Evolutionary conservation across 805 yeast genomes (phyloP), one percentile per base, ranked within the genome.

Genomic region (Kodamaea leandrae): DNA sequence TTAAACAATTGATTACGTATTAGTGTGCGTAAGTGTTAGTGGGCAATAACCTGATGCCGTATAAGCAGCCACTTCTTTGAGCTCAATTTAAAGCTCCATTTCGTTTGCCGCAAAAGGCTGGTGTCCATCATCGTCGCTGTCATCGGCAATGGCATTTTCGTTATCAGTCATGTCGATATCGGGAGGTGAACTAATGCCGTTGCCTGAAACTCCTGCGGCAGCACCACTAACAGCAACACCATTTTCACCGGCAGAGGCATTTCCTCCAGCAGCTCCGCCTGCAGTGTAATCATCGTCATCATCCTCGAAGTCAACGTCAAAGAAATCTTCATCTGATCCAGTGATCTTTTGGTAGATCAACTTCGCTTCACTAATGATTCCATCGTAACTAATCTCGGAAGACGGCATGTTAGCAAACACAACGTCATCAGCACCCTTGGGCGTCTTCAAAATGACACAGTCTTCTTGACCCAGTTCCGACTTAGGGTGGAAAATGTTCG

Each of bases 281-380:
- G 27, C 21, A 6, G 32, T 13, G 36, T 55, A 53, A 4, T 69
- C 72, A 25, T 81, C 90, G 32, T 86, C 96, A 15, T 89, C 96
- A 60, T 91, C 98, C 63, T 91, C 97, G 57, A 91, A 91, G 63
- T 91, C 98, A 30, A 91, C 86, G 60, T 88, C 96, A 58, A 91
- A 91, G 66, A 93, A 93, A 63, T 91, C 98, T 53, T 91, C 97
- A 58, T 86, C 93, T 2, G 95, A 78, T 7, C 98, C 98, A 8
- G 93, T 95, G 47, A 91, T 82, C 42, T 75, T 72, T 46, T 78
- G 81, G 60, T 87, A 91, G 30, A 91, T 59, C 15, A 77, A 66
- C 57, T 80, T 84, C 5, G 90, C 88, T 46, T 88, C 93, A 2
- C 90, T 80, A 14, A 91, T 78, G 3, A 86, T 77, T 21, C 96